Base-by-base conservation (phyloP, 257 asterid species). In the Mentha longifolia region DNA sequence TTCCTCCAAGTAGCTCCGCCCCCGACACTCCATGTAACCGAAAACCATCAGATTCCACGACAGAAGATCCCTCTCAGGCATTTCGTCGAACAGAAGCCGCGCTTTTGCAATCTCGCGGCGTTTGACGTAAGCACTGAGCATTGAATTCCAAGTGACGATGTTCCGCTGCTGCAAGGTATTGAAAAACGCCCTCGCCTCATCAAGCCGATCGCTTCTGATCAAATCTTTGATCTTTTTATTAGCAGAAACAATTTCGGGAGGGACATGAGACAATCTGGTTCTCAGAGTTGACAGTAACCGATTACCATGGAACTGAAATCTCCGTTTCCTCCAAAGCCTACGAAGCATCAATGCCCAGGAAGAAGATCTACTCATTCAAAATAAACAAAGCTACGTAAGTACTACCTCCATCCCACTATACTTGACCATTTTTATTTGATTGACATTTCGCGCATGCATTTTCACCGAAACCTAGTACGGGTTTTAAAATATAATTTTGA, bases 101-200 rank as follows among this genome's bases (percentile, higher is more conserved):
- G 95, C 97, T 56, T 81, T 86, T 0, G 78, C 79, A 57, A 88
- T 84, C 70, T 88, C 85, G 2, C 85, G 77, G n/a, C 81, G 68
- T 39, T 63, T 82, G 5, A 87, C 87, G 30, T 83, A 85, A 5
- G 93, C 98, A 7, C 80, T 82, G 42, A 92, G 80, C 93, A 90
- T 85, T 19, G 95, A 84, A 76, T 93, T 93, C 97, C 97, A 93
- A 0, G 98, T 88, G 60, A 88, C 82, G 25, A 84, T 85, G 61
- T 87, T 88, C 76, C 92, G 67, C 22, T 74, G 68, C 16, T 62
- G 61, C 75, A 82, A 37, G 39, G 71, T 39, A 61, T 87, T 84
- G 73, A 92, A 92, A 22, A 84, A 65, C 41, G 56, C 62, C 65
- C 95, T 73, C 0, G 97, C 98, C 35, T 90, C 94, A 14, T 85